Evolutionary conservation across 768 basidiomycete genomes (phyloP).

Genomic region (Podaxis sp.): DNA sequence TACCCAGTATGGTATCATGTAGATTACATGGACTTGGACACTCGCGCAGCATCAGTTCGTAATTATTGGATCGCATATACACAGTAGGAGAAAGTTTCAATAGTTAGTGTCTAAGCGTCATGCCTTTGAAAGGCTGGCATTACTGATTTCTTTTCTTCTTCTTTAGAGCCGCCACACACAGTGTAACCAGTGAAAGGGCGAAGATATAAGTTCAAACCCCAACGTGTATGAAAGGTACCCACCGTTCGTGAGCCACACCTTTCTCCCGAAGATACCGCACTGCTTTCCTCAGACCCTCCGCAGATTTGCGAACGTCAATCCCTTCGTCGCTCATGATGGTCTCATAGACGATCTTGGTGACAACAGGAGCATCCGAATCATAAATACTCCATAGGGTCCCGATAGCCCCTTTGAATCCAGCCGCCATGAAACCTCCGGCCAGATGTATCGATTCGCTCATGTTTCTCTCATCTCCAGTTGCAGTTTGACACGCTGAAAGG

Average conservation of each 20-base stretch:
- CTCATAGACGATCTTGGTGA: slow-evolving; percentile 26
- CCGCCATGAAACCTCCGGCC: slow-evolving; percentile 38
- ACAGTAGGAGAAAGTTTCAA: no score
- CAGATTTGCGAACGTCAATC: background rate
- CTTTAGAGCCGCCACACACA: background rate
- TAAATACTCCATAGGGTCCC: slow-evolving; percentile 46
- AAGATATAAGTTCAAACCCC: background rate
- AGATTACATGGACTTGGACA: no score
- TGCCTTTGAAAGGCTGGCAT: no score
- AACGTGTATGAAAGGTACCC: slow-evolving; percentile 3
- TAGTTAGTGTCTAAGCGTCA: no score
- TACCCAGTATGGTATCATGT: no score
- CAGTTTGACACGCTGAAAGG: slow-evolving; percentile 48
- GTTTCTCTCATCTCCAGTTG: slow-evolving; percentile 28
- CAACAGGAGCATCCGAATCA: slow-evolving; percentile 33
- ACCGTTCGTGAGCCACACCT: background rate
- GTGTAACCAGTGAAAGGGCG: background rate
- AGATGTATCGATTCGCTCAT: slow-evolving; percentile 36
- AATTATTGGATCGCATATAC: no score
- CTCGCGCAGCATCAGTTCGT: no score
- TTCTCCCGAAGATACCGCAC: background rate
- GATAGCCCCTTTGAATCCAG: slow-evolving; percentile 33
- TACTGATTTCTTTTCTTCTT: no score
- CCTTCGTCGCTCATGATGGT: background rate
- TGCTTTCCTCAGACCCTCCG: background rate